These are phyloP conservation scores for Mikania micrantha DNA, from an alignment of 129 eudicot genomes.

Conservation along the genomic window DNA sequence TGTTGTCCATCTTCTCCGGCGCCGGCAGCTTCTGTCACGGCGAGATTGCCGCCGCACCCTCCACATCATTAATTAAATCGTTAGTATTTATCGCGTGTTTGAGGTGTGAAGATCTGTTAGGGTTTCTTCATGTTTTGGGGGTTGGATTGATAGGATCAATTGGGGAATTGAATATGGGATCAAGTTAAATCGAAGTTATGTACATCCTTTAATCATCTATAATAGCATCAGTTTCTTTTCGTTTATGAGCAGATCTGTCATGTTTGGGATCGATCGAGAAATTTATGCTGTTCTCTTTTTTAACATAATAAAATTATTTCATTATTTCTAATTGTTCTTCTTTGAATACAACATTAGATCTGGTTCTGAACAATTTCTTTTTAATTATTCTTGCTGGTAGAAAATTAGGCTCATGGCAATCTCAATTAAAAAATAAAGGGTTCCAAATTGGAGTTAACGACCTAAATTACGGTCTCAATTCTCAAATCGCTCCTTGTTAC, in stretches of 20 bases:
- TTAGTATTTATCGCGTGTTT: not conserved
- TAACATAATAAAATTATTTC: not conserved
- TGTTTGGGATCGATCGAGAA: not conserved
- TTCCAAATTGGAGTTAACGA: too few species aligned
- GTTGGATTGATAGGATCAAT: slow-evolving; percentile 18
- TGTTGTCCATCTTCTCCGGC: slow-evolving; percentile 25
- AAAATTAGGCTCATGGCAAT: too few species aligned
- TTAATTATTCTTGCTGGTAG: not conserved
- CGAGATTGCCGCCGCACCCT: slow-evolving; percentile 22
- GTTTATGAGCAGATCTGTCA: not conserved
- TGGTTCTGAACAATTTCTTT: not conserved
- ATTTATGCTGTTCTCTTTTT: not conserved
- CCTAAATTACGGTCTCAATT: too few species aligned
- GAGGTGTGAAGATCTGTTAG: slow-evolving; percentile 24
- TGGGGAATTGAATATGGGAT: not conserved
- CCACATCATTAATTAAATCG: slow-evolving; percentile 10
- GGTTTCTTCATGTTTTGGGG: slow-evolving; percentile 20
- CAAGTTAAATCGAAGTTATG: slow-evolving; percentile 19
- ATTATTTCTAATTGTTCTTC: not conserved
- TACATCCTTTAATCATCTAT: slow-evolving; percentile 25
- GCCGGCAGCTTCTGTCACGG: slow-evolving; percentile 2
- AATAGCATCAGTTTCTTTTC: not conserved
- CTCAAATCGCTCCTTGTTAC: too few species aligned
- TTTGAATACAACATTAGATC: not conserved
- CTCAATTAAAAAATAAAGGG: too few species aligned